These are phyloP conservation scores for Saccharum spontaneum DNA, from an alignment of 176 grass and related monocot genomes.

Conservation along the genomic window DNA sequence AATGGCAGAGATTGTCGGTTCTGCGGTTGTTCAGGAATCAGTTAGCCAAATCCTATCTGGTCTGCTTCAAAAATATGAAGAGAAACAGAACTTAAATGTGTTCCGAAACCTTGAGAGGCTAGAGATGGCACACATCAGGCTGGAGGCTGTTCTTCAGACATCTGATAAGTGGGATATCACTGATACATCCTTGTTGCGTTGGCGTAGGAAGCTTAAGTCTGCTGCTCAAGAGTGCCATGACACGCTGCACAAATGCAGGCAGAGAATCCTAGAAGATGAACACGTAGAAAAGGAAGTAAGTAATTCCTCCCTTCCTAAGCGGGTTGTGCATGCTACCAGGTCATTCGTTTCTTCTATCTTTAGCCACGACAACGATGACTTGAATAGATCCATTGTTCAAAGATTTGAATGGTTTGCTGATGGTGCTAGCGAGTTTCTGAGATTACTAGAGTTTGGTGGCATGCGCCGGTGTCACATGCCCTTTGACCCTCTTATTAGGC, in stretches of 20 bases:
- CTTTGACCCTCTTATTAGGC: not conserved
- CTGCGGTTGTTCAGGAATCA: not conserved
- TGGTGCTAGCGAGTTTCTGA: constrained; percentile 5
- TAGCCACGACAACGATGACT: not conserved
- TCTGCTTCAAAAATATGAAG: not conserved
- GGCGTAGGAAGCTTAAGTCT: not conserved
- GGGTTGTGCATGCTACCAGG: not conserved
- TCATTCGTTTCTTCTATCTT: not conserved
- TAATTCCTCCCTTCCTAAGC: not conserved
- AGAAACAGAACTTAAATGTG: no score
- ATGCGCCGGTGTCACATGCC: not conserved
- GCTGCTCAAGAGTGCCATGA: not conserved
- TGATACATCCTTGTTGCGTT: not conserved
- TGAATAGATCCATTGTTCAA: not conserved
- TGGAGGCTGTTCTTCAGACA: not conserved
- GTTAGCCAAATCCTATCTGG: not conserved
- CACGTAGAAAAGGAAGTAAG: no score
- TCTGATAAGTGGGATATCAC: not conserved
- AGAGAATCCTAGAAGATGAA: not conserved
- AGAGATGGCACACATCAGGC: not conserved
- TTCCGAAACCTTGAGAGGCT: not conserved
- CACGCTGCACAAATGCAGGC: not conserved
- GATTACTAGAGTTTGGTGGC: not conserved
- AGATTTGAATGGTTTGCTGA: constrained; percentile 22
- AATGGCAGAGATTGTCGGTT: not conserved